Conservation (phyloP, 2,329 filamentous ascomycete species). For the Alternaria infectoria region DNA sequence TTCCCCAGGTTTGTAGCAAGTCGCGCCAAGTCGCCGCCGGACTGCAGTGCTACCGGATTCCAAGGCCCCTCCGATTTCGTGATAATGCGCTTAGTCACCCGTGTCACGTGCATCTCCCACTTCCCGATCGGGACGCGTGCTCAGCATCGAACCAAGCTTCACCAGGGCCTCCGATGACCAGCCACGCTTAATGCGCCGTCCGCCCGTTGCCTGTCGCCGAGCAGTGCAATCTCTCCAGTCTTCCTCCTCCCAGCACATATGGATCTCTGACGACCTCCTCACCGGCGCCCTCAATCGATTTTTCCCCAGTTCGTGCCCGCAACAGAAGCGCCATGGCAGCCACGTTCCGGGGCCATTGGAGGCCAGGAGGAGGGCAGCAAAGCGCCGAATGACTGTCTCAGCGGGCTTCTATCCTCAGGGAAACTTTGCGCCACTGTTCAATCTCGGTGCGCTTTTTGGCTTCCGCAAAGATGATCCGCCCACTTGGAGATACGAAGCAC, state of each 20-base stretch:
- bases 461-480: slow-evolving; percentile 27
- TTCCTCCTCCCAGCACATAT: slow-evolving; percentile 56
- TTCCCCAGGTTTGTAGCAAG: slow-evolving; percentile 14
- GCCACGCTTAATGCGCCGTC: slow-evolving; percentile 55
- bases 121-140: slow-evolving; percentile 14
- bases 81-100: slow-evolving; percentile 7
- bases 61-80: not conserved
- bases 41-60: not conserved
- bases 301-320: slow-evolving; percentile 53
- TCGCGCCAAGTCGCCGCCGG: not conserved
- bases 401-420: slow-evolving; percentile 48
- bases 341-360: slow-evolving; percentile 68
- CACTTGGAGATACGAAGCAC: slow-evolving; percentile 46
- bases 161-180: slow-evolving; percentile 26
- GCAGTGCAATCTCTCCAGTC: slow-evolving; percentile 54
- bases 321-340: slow-evolving; percentile 63
- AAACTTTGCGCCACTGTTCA: slow-evolving; percentile 32
- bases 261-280: slow-evolving; percentile 66
- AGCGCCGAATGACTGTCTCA: slow-evolving; percentile 60
- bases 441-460: slow-evolving; percentile 37
- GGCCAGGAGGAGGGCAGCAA: slow-evolving; percentile 62
- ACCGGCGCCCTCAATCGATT: slow-evolving; percentile 59
- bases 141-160: slow-evolving; percentile 9
- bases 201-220: slow-evolving; percentile 58
- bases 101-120: slow-evolving; percentile 13